These are phyloP conservation scores for Alternaria incomplexa DNA, from an alignment of 2,329 filamentous ascomycete genomes.

Conservation along the genomic window DNA sequence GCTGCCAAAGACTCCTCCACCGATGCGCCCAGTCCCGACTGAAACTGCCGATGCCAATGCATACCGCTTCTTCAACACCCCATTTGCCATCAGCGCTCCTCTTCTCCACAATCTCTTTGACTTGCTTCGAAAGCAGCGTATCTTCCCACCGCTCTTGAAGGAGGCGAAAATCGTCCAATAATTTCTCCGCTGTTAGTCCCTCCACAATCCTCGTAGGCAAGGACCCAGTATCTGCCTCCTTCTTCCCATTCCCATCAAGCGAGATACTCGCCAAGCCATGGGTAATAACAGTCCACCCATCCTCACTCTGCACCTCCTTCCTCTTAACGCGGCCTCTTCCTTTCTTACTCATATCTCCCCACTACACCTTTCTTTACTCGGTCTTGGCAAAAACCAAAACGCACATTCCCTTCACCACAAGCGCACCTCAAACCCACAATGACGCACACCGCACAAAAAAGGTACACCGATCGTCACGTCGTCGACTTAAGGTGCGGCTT, in stretches of 20 bases:
- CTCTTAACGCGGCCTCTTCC: conserved; percentile 37
- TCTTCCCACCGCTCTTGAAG: conserved; percentile 34
- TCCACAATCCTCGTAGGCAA: conserved; percentile 22
- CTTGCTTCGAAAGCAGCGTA: conserved; percentile 26
- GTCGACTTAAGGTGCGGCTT: conserved; percentile 30
- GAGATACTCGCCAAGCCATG: conserved; percentile 26
- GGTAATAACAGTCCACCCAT: conserved; percentile 49
- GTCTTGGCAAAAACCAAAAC: not conserved
- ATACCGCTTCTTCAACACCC: conserved; percentile 31
- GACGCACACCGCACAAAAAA: not conserved
- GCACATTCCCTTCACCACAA: not conserved
- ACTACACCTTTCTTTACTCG: not conserved
- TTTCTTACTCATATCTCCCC: not conserved
- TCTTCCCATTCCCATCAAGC: not conserved
- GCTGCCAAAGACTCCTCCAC: conserved; percentile 44
- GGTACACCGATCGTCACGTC: conserved; percentile 4
- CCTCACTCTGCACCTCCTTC: conserved; percentile 33
- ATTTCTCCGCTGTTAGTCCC: conserved; percentile 33
- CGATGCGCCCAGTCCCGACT: conserved; percentile 45
- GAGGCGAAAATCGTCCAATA: conserved; percentile 28
- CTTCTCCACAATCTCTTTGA: conserved; percentile 17
- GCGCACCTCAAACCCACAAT: not conserved
- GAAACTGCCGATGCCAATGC: conserved; percentile 47
- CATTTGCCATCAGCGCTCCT: conserved; percentile 17
- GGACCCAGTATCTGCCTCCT: conserved; percentile 1